phyloP scores from a whole-genome alignment of 2,329 filamentous ascomycete species.

The Aspergillus sp. region DNA sequence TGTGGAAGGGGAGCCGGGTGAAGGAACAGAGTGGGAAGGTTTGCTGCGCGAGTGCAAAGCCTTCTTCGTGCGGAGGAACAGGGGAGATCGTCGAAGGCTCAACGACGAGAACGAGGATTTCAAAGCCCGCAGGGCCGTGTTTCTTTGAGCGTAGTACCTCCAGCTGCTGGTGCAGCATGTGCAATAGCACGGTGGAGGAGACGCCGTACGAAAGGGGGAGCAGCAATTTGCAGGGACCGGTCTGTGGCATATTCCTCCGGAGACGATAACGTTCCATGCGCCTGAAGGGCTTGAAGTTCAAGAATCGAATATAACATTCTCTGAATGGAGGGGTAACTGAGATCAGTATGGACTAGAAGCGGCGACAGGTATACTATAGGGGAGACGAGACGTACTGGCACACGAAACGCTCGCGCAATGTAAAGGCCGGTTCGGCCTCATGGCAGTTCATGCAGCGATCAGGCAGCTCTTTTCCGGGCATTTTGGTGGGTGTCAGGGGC shows the following conservation, averaged over 20 bases:
- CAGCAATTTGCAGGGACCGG: slow-evolving; percentile 60
- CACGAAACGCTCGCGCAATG: slow-evolving; percentile 60
- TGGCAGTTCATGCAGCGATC: slow-evolving; percentile 60
- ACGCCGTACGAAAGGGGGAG: slow-evolving; percentile 81
- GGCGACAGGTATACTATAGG: background rate
- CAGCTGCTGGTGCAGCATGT: slow-evolving; percentile 72
- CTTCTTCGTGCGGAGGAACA: slow-evolving; percentile 25
- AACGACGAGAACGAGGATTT: slow-evolving; percentile 54
- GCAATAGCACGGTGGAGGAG: slow-evolving; percentile 75
- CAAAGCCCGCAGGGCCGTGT: slow-evolving; percentile 64
- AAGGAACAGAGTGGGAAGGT: slow-evolving; percentile 69
- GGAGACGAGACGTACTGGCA: slow-evolving; percentile 54
- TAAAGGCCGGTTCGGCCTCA: slow-evolving; percentile 51
- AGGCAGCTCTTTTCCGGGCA: slow-evolving; percentile 36
- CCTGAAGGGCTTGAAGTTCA: slow-evolving; percentile 77
- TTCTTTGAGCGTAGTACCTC: slow-evolving; percentile 65
- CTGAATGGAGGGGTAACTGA: slow-evolving; percentile 42
- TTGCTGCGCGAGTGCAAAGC: slow-evolving; percentile 53
- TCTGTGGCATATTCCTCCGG: slow-evolving; percentile 36
- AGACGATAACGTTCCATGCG: slow-evolving; percentile 69
- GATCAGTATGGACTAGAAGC: background rate
- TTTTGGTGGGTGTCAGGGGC: slow-evolving; percentile 17
- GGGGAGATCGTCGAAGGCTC: slow-evolving; percentile 39
- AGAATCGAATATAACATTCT: slow-evolving; percentile 75
- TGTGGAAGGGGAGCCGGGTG: slow-evolving; percentile 63